Conservation (phyloP, 495 filamentous ascomycete genomes). For the Clohesyomyces aquaticus region DNA sequence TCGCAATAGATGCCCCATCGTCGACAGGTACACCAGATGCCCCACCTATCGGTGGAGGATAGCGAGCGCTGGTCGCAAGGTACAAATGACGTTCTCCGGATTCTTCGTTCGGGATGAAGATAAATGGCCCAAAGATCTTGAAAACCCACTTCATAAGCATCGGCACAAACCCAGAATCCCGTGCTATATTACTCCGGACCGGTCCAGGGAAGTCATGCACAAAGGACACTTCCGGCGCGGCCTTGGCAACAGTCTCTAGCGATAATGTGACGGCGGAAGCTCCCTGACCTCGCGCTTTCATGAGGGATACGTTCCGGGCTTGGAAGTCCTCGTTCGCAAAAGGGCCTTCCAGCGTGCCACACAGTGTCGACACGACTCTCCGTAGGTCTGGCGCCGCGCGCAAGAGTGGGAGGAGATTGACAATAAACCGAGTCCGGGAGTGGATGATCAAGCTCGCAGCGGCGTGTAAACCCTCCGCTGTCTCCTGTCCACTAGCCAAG, state of each 20-base stretch:
- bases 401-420: slow-evolving; percentile 66
- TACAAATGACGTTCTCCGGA: slow-evolving; percentile 61
- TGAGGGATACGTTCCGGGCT: slow-evolving; percentile 37
- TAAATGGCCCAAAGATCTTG: slow-evolving; percentile 40
- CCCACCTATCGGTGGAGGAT: not conserved
- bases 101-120: slow-evolving; percentile 49
- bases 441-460: slow-evolving; percentile 28
- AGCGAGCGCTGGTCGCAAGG: slow-evolving; percentile 40
- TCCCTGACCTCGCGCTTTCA: slow-evolving; percentile 50
- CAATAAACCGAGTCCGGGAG: slow-evolving; percentile 43
- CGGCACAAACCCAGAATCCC: slow-evolving; percentile 26
- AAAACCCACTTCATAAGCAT: not conserved
- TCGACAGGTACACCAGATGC: not conserved
- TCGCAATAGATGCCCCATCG: not conserved
- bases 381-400: slow-evolving; percentile 31
- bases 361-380: slow-evolving; percentile 64
- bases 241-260: slow-evolving; percentile 53
- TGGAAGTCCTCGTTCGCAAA: slow-evolving; percentile 56
- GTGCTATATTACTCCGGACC: slow-evolving; percentile 51
- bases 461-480: slow-evolving; percentile 41
- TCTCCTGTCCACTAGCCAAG: slow-evolving; percentile 41
- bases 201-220: slow-evolving; percentile 62
- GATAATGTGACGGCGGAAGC: slow-evolving; percentile 56
- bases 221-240: slow-evolving; percentile 58
- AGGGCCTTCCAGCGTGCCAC: slow-evolving; percentile 57